Evolutionary conservation across 2,329 filamentous ascomycete genomes (phyloP).

Genomic region (Curvularia lunata): DNA sequence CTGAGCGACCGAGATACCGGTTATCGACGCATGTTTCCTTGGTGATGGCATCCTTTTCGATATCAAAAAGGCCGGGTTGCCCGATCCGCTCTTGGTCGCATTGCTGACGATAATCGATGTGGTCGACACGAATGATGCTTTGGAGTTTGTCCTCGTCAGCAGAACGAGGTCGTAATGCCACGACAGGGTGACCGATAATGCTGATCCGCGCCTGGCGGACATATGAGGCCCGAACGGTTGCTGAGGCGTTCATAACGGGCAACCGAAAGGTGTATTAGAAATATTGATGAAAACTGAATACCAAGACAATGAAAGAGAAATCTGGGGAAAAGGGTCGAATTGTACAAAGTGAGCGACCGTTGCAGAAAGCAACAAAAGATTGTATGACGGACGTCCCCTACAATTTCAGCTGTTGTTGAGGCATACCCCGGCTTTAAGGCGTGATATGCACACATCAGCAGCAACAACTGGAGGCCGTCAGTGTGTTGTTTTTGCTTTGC

Average conservation of each 20-base stretch:
- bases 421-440: conserved; percentile 2
- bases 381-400: neutral
- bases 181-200: conserved; percentile 14
- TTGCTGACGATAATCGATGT: conserved; percentile 29
- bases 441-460: conserved; percentile 4
- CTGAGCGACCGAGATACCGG: neutral
- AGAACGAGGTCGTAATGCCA: conserved; percentile 21
- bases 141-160: conserved; percentile 26
- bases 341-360: neutral
- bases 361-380: neutral
- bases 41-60: conserved; percentile 2
- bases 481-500: conserved; percentile 6
- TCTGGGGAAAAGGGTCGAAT: neutral
- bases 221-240: conserved; percentile 36
- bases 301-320: neutral
- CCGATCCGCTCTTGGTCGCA: conserved; percentile 28
- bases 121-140: conserved; percentile 27
- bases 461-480: conserved; percentile 1
- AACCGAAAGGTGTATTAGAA: conserved; percentile 3
- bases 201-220: conserved; percentile 33
- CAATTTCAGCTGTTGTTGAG: neutral
- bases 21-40: conserved; percentile 3
- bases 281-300: neutral
- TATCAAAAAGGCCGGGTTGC: conserved; percentile 5
- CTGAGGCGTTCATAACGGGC: conserved; percentile 39